Conservation (phyloP, 345 rosid species). For the Eucalyptus virginea region DNA sequence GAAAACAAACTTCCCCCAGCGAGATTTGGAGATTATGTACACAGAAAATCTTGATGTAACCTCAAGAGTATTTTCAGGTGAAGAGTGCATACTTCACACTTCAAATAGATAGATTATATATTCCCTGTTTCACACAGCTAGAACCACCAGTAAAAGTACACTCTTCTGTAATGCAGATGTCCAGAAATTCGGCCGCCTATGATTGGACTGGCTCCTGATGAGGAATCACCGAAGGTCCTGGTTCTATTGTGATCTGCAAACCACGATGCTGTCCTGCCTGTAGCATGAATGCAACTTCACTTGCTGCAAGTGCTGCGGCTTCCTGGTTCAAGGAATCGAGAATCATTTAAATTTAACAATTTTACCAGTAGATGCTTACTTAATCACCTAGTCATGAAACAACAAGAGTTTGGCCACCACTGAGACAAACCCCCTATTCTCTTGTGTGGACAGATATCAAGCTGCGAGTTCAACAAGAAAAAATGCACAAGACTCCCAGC, state of each 20-base stretch:
- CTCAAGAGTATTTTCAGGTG: background rate
- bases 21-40: background rate
- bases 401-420: background rate
- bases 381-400: background rate
- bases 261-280: slow-evolving; percentile 73
- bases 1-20: background rate
- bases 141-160: background rate
- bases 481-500: background rate
- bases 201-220: slow-evolving; percentile 34
- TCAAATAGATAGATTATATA: background rate
- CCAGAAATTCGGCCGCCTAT: background rate
- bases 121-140: background rate
- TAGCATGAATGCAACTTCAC: slow-evolving; percentile 88
- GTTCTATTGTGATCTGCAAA: slow-evolving; percentile 57
- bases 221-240: slow-evolving; percentile 34
- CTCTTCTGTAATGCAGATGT: background rate
- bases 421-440: background rate
- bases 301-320: slow-evolving; percentile 81
- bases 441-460: background rate
- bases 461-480: background rate
- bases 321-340: slow-evolving; percentile 29
- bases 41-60: background rate
- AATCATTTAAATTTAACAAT: background rate
- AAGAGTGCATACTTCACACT: background rate
- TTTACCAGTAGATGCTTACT: background rate